phyloP scores from a whole-genome alignment of 768 basidiomycete genomes.

The Leccinum uliginosum region DNA sequence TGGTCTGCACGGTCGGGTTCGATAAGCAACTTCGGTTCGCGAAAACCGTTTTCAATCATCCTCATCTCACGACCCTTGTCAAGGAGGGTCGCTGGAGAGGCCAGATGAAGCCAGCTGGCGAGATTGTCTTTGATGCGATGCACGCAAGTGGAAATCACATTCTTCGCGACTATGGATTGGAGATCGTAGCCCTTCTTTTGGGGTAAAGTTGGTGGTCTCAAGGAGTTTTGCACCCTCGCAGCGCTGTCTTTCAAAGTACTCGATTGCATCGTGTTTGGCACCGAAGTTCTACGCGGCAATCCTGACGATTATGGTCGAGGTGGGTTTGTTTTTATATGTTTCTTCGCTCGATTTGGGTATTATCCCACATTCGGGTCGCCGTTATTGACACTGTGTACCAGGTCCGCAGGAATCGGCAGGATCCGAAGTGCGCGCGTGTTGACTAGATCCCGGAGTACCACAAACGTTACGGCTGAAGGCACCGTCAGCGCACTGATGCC shows the following conservation, averaged over 20 bases:
- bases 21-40: constrained; percentile 95
- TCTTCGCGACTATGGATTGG: constrained; percentile 89
- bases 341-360: not conserved
- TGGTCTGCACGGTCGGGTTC: constrained; percentile 96
- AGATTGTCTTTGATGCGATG: constrained; percentile 82
- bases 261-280: constrained; percentile 86
- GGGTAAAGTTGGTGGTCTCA: constrained; percentile 87
- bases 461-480: constrained; percentile 27
- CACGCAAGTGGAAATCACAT: constrained; percentile 76
- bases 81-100: constrained; percentile 37
- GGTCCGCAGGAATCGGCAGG: constrained; percentile 73
- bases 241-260: constrained; percentile 81
- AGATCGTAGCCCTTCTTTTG: constrained; percentile 82
- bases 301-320: constrained; percentile 95
- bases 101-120: constrained; percentile 70
- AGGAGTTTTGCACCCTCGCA: constrained; percentile 93
- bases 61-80: constrained; percentile 46
- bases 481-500: constrained; percentile 29
- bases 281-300: constrained; percentile 88
- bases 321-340: constrained; percentile 33
- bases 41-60: constrained; percentile 82
- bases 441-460: constrained; percentile 35
- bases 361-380: constrained; percentile 1
- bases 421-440: constrained; percentile 59
- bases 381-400: constrained; percentile 25